phyloP scores from a whole-genome alignment of 306 rosid genomes.

The Rubus parviflorus region DNA sequence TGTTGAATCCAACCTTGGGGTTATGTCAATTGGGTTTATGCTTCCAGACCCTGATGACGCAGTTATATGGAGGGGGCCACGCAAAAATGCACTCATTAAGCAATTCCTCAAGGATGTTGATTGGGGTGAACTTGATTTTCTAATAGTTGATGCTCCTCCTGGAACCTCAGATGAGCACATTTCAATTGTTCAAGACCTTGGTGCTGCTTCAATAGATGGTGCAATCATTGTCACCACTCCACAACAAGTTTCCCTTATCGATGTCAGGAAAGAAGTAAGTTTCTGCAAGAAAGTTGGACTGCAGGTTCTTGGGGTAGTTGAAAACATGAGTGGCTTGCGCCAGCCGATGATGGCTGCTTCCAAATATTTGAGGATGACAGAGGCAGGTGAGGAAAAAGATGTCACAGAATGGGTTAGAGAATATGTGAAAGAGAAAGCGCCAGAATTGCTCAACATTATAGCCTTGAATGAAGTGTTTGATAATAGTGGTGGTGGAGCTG shows the following conservation, averaged over 20 bases:
- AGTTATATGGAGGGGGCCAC: constrained; percentile 90
- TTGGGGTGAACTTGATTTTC: constrained; percentile 94
- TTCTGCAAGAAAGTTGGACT: constrained; percentile 89
- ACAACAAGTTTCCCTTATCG: constrained; percentile 84
- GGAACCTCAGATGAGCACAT: constrained; percentile 97
- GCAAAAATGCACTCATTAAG: constrained; percentile 84
- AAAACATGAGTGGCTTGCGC: constrained; percentile 87
- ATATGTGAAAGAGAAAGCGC: constrained; percentile 62
- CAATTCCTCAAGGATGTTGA: constrained; percentile 83
- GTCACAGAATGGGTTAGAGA: constrained; percentile 65
- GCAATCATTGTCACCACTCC: constrained; percentile 95
- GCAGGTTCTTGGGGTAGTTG: constrained; percentile 79
- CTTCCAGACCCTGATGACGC: constrained; percentile 78
- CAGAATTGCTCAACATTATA: constrained; percentile 55
- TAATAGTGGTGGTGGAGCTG: constrained; percentile 82
- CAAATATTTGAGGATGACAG: constrained; percentile 54
- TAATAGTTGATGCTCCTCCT: constrained; percentile 92
- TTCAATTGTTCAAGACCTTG: constrained; percentile 77
- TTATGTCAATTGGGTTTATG: constrained; percentile 94
- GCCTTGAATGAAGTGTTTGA: constrained; percentile 84
- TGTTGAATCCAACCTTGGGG: constrained; percentile 88
- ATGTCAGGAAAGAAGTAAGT: constrained; percentile 83
- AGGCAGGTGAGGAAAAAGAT: constrained; percentile 64
- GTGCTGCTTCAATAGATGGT: constrained; percentile 72
- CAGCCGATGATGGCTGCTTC: constrained; percentile 67